Base-by-base conservation (phyloP, 2,329 filamentous ascomycete species). In the Pseudocercospora eumusae region DNA sequence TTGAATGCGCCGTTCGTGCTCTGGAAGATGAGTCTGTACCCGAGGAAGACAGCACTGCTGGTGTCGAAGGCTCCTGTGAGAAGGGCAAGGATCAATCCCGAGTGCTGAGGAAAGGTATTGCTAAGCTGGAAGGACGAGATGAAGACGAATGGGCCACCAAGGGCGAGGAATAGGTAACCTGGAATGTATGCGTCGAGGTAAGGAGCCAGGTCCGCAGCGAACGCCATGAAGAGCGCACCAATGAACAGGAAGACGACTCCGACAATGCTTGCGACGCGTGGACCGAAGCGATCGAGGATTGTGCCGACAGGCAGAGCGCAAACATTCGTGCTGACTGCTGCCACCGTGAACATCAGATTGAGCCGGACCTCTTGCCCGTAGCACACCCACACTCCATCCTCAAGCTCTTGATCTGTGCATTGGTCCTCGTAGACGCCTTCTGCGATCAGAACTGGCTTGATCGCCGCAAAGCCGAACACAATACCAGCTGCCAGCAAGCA, bases 301-400 rank as follows among this genome's bases (percentile, higher is more conserved):
- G 91, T 90, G 50, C 93, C 93, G 10, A 96, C 87, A 1, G 92
- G 91, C 6, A 96, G 82, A 11, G 93, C 92, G 44, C 87, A 91
- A 11, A 96, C 89, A 71, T 96, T 96, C 42, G 92, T 96, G 6
- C 86, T 89, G 9, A 96, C 92, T 13, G 92, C 92, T 11, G 92
- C 92, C 44, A 92, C 84, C 5, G 92, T 96, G 80, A 96, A 96
- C 90, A 96, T 96, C 68, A 96, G 80, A 75, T 96, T 96, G 60
- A 96, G 83, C 62, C 81, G 74, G 59, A 86, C 74, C 68, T 85
- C 83, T 69, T 88, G 86, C 63, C 81, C 79, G 64, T 82, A 84
- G 71, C 86, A 88, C 18, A 84, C 79, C 60, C 79, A 77, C 0
- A 81, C 77, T 2, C 78, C 79, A 4, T 80, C 72, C 1, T 81